phyloP scores from a whole-genome alignment of 768 basidiomycete species.

The Suillus clintonianus region DNA sequence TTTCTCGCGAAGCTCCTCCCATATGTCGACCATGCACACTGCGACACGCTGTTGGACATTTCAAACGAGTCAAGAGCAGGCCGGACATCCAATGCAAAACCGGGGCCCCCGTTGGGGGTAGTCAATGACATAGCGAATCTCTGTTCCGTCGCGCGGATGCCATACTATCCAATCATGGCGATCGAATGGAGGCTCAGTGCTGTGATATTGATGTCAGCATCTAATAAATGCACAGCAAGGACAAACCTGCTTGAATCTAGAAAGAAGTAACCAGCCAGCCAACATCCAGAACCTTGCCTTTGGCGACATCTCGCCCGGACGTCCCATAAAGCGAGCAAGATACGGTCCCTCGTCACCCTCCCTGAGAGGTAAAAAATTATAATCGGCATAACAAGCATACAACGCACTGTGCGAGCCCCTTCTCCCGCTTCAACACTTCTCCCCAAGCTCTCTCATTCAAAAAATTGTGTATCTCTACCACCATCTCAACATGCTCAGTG shows the following conservation, averaged over 20 bases:
- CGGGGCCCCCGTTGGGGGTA: conserved; percentile 92
- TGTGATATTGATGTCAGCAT: conserved; percentile 32
- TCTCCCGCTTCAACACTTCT: conserved; percentile 94
- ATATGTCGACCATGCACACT: conserved; percentile 68
- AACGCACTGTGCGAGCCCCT: conserved; percentile 41
- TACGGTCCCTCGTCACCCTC: conserved; percentile 60
- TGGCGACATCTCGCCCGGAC: conserved; percentile 91
- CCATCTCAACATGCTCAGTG: conserved; percentile 92
- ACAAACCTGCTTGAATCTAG: conserved; percentile 77
- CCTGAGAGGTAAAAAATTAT: conserved; percentile 36
- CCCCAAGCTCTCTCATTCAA: conserved; percentile 96
- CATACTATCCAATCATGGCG: conserved; percentile 97
- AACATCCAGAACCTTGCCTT: conserved; percentile 88
- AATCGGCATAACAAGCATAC: not conserved
- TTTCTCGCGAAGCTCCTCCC: conserved; percentile 44
- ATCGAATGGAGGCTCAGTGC: conserved; percentile 93
- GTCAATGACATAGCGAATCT: conserved; percentile 96
- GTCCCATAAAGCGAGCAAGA: conserved; percentile 83
- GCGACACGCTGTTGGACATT: conserved; percentile 75
- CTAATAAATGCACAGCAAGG: not conserved
- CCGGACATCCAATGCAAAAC: conserved; percentile 93
- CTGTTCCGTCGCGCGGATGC: conserved; percentile 73
- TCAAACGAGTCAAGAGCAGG: conserved; percentile 88
- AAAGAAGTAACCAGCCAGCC: conserved; percentile 88
- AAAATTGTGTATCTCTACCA: conserved; percentile 99